A percentile compares a stretch with the other conserved stretches of the same genome.
phyloP scores from a whole-genome alignment of 2,329 filamentous ascomycete species.

The Plenodomus tracheiphilus region DNA sequence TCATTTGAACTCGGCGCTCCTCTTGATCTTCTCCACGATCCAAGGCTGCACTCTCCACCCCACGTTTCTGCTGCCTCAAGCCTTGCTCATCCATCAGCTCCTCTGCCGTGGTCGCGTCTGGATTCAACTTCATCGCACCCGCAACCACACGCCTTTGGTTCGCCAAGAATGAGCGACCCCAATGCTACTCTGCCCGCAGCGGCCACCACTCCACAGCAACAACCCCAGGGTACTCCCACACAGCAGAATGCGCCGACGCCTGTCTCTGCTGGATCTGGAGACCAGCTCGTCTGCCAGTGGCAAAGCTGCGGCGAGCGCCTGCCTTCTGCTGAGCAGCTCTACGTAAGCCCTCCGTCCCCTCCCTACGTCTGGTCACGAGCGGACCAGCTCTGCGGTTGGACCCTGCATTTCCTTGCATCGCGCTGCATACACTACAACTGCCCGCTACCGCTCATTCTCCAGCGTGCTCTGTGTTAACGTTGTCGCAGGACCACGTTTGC shows the following conservation, averaged over 20 bases:
- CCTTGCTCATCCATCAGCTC: constrained; percentile 3
- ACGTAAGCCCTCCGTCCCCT: constrained; percentile 54
- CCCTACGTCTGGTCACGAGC: not conserved
- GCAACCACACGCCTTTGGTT: not conserved
- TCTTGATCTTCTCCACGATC: constrained; percentile 9
- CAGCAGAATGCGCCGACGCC: constrained; percentile 40
- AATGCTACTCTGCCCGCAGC: constrained; percentile 27
- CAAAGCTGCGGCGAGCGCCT: constrained; percentile 63
- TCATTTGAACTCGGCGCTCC: constrained; percentile 5
- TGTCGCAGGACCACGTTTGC: constrained; percentile 85
- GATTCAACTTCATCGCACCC: not conserved
- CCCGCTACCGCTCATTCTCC: not conserved
- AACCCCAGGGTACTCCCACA: constrained; percentile 37
- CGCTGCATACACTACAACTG: not conserved
- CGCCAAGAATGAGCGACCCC: constrained; percentile 22
- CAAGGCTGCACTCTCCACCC: constrained; percentile 5
- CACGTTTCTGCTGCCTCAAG: constrained; percentile 1
- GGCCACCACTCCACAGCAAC: constrained; percentile 34
- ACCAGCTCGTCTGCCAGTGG: constrained; percentile 63
- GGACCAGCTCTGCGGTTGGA: not conserved
- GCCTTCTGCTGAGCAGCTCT: constrained; percentile 62
- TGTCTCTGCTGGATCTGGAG: constrained; percentile 37
- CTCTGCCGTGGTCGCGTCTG: not conserved
- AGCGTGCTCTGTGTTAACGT: constrained; percentile 10
- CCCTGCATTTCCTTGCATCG: not conserved